Evolutionary conservation across 768 basidiomycete species (phyloP), one percentile per base, ranked within the genome.

Genomic region (Rhizopogon vesiculosus): DNA sequence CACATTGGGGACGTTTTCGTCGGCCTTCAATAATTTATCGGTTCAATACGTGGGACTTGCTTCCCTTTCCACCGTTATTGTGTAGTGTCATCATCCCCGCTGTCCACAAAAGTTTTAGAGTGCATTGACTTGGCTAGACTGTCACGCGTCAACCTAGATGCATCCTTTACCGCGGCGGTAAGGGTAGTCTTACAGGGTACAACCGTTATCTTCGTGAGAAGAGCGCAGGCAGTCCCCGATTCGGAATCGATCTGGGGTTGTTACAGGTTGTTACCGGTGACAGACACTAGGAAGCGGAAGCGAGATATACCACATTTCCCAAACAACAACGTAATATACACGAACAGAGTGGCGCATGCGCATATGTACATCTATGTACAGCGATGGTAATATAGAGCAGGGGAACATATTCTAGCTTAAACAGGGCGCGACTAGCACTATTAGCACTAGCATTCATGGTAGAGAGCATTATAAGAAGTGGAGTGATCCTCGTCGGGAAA

Each of bases 11-110:
- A 56, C 69, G 6, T 83, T 77, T 71, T 78, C 84, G 18, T 78
- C 80, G 18, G 86, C 87, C 16, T 90, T 90, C 74, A 87, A 83
- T 64, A 86, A 79, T 66, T 80, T 78, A 33, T 75, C 85, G 13
- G 72, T 85, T 1, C 87, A 89, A 67, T 83, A 72, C 62, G 67
- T 76, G 52, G 62, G 45, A 5, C 44, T 25, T 25, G 25, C 25
- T 58, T 2, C 56, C 62, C 54, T 55, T 57, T 19, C 56, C 66
- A 7, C 57, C 66, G 28, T 64, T 53, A 19, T 54, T 56, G 8
- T 25, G 25, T 25, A 25, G 68, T 8, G n/a, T 5, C 45, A 45
- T 45, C 29, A 31, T 45, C 45, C 31, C 45, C 28, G 29, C 10
- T 46, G 7, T 9, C 31, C 31, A 7, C 31, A 12, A 33, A 5